Base-by-base conservation (phyloP, 2,329 filamentous ascomycete species). In the Paramyrothecium roridum region DNA sequence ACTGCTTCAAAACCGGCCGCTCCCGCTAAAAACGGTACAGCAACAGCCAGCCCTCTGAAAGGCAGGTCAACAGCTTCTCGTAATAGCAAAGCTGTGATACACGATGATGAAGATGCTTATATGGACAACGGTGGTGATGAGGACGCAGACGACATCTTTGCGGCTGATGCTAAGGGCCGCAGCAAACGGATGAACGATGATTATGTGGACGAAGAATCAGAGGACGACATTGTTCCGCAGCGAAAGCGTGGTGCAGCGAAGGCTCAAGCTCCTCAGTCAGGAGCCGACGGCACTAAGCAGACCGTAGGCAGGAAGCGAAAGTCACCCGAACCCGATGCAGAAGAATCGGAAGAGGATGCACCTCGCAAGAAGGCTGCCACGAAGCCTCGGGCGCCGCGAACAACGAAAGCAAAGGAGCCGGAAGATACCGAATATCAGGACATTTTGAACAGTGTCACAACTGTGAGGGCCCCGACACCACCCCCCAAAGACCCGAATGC, bases 381-480 rank as follows among this genome's bases (percentile, higher is more conserved):
- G 57, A 87, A 84, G 60, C 75, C 83, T 20, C 82, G 83, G 59
- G 80, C 84, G 2, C 76, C 82, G 3, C 77, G 76, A 63, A 75
- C 81, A 12, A 89, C 90, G 70, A 90, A 91, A 69, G 79, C 82
- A 3, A 82, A 85, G 3, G 78, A 79, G 8, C 73, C 82, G 2
- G 91, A 96, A 65, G 87, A 85, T 65, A 80, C 87, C 21, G 85
- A 96, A 6, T 73, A 75, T 20, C 86, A 96, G 70, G 85, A 88
- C 50, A 97, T 99, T 48, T 83, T 98, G 33, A 88, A 96, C 67
- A 91, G 86, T 62, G 93, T 99, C 57, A 90, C 91, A 6, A 90
- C 85, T 1, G 84, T 99, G 46, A 80, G 88, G 56, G 81, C 95
- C 21, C 95, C 95, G 7, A 90, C 91, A 3, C 93, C 95, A 46